Evolutionary conservation across 75 land plant genomes (phyloP).

Genomic region (Sequoiadendron giganteum): DNA sequence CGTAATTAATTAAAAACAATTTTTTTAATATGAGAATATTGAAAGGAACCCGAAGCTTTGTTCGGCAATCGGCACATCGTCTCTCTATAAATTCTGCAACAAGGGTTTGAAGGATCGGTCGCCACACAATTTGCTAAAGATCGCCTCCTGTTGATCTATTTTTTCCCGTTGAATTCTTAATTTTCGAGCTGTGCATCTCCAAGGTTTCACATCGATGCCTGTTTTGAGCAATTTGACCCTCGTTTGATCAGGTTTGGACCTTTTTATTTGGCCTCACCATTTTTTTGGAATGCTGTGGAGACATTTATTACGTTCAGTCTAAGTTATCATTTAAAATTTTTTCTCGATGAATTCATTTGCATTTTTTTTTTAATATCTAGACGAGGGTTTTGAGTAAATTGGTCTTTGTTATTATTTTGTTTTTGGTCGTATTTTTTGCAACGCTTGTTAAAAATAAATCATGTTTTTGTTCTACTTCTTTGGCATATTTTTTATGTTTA

Average conservation of each 20-base stretch:
- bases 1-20: too few species aligned
- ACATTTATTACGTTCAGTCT: not conserved
- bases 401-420: not conserved
- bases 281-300: not conserved
- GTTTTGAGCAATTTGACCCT: not conserved
- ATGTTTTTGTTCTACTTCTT: not conserved
- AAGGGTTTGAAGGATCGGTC: not conserved
- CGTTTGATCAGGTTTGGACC: not conserved
- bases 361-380: not conserved
- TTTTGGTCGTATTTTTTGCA: not conserved
- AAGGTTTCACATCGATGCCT: conserved; percentile 2
- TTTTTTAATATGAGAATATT: too few species aligned
- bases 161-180: not conserved
- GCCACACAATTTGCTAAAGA: not conserved
- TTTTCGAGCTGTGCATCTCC: not conserved
- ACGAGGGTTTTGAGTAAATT: not conserved
- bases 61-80: not conserved
- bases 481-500: not conserved
- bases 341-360: not conserved
- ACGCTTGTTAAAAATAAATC: not conserved
- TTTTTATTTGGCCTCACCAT: not conserved
- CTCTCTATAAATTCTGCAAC: not conserved
- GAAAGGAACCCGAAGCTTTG: not conserved
- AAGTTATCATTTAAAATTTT: not conserved
- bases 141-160: not conserved